These are phyloP conservation scores for Nannochloropsis oceanica DNA, from an alignment of 108 stramenopile species.

Conservation along the genomic window DNA sequence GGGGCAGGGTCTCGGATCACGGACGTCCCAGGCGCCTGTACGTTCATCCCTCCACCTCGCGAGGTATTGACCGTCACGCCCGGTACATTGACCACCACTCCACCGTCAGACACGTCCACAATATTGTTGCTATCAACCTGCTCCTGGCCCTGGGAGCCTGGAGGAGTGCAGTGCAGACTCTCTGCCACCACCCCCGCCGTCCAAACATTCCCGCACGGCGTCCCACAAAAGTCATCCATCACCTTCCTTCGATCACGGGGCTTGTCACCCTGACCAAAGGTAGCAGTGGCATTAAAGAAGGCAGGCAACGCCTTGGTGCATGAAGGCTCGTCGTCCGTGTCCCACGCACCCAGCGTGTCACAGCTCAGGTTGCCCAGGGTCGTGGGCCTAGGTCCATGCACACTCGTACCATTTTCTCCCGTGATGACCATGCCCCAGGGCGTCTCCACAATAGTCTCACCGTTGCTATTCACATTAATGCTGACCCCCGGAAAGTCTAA, in stretches of 20 bases:
- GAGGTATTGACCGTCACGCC: neutral
- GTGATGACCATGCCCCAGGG: neutral
- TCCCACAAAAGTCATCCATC: neutral
- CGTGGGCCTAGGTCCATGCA: neutral
- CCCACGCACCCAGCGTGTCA: neutral
- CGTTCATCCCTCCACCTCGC: neutral
- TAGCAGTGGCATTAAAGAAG: neutral
- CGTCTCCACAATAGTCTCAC: neutral
- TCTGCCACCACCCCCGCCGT: neutral
- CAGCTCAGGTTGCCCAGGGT: neutral
- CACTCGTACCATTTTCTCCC: neutral
- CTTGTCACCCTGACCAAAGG: neutral
- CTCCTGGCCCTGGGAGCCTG: neutral
- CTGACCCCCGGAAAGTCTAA: neutral
- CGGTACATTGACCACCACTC: neutral
- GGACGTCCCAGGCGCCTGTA: neutral
- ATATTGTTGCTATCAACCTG: neutral
- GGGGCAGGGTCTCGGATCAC: neutral
- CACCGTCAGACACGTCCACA: neutral
- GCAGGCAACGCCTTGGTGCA: neutral
- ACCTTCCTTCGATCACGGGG: neutral
- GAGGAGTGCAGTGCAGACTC: neutral
- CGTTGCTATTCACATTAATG: neutral
- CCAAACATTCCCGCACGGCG: neutral
- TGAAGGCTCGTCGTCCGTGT: neutral